Evolutionary conservation across 257 asterid species (phyloP), one percentile per base, ranked within the genome.

Genomic region (Galeopsis tetrahit): DNA sequence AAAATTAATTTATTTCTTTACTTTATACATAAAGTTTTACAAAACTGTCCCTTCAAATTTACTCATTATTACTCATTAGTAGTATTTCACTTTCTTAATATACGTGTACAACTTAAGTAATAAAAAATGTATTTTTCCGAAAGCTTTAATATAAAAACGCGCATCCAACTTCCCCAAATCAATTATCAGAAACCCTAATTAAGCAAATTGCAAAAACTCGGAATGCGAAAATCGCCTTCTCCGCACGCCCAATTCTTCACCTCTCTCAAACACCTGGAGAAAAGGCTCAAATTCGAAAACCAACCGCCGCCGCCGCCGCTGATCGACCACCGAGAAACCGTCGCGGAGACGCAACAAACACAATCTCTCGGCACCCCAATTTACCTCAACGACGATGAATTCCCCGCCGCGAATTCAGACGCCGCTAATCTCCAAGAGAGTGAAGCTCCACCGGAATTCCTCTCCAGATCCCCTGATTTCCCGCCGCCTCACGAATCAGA

Each of bases 201-300:
- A 36, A 53, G 33, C 11, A 9, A 15, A 49, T 34, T 13, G 32
- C n/a, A n/a, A 46, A 65, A 33, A 13, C 32, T 59, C 13, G 66
- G 73, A 69, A 82, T 83, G 82, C 78, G 43, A 15, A 75, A 68
- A 9, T 21, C 82, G n/a, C 3, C 48, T 15, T 46, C 56, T 34
- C 48, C 75, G 1, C 90, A 85, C 67, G 33, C 71, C 44, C 84
- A 70, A 48, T 88, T 88, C 65, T 88, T 88, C 92, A 72, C 81
- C 67, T 83, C 90, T 66, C 87, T 87, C 38, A 82, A 75, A 69
- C 87, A 72, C 64, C 81, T 85, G 10, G 96, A 89, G 70, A 85
- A 86, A 84, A 83, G 90, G 71, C 78, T 87, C 71, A 83, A 85
- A 78, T 82, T 83, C 10, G 93, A 85, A 28, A 48, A 58, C 71